phyloP scores from a whole-genome alignment of 2,329 filamentous ascomycete species.

The Clarireedia homoeocarpa region DNA sequence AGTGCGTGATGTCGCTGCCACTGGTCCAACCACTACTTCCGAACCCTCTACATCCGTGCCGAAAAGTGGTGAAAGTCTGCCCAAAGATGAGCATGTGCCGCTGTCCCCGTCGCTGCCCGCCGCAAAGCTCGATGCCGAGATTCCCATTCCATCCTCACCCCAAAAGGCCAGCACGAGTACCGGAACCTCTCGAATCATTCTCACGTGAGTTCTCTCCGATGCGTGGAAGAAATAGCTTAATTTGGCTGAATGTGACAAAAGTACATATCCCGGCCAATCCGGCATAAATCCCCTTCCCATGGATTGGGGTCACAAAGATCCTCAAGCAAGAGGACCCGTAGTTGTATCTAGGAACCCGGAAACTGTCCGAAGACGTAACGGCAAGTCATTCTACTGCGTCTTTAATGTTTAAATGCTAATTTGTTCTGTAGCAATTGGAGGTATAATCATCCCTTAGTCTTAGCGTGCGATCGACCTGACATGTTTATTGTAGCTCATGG shows the following conservation, averaged over 20 bases:
- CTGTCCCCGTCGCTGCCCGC: constrained; percentile 27
- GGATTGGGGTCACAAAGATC: constrained; percentile 77
- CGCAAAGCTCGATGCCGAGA: constrained; percentile 19
- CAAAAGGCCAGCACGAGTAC: constrained; percentile 35
- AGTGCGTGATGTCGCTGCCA: constrained; percentile 40
- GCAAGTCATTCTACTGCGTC: constrained; percentile 36
- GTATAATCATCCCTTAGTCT: constrained; percentile 31
- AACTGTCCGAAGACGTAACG: constrained; percentile 75
- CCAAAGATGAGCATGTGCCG: constrained; percentile 23
- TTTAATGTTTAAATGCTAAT: constrained; percentile 17
- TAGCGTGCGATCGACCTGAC: constrained; percentile 1
- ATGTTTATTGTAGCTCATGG: constrained; percentile 52
- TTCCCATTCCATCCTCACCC: constrained; percentile 15
- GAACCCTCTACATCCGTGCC: constrained; percentile 9
- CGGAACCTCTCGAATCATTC: constrained; percentile 50
- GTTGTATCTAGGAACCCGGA: constrained; percentile 71
- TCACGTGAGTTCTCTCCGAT: constrained; percentile 40
- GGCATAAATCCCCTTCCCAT: constrained; percentile 87
- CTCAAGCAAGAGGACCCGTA: constrained; percentile 71
- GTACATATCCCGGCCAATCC: constrained; percentile 86
- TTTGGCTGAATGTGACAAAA: constrained; percentile 22
- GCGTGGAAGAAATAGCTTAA: background rate
- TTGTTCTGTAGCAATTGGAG: constrained; percentile 44
- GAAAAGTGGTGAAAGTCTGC: constrained; percentile 10
- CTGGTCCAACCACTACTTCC: constrained; percentile 9